Percentiles rank a stretch among this genome's conserved stretches.
phyloP scores from a whole-genome alignment of 139 green algal species.

The Chlamydomonas incerta region DNA sequence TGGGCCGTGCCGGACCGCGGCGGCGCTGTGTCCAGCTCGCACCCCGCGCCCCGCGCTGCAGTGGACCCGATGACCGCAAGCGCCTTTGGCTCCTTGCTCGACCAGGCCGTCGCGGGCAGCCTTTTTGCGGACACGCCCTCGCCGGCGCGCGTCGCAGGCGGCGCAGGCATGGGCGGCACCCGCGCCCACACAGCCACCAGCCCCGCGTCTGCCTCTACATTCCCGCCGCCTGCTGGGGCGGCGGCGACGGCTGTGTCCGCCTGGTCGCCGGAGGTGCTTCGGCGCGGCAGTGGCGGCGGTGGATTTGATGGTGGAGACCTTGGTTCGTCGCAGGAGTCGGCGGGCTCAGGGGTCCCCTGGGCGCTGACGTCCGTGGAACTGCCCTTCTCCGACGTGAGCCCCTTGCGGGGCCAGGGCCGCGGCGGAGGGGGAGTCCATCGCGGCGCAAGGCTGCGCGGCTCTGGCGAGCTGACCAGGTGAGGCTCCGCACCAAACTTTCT shows the following conservation, averaged over 20 bases:
- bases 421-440: not conserved
- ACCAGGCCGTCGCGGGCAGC: not conserved
- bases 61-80: too few species aligned
- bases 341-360: too few species aligned
- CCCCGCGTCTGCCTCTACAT: not conserved
- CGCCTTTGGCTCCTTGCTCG: slow-evolving; percentile 2
- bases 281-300: not conserved
- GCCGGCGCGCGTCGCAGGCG: not conserved
- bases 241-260: too few species aligned
- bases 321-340: not conserved
- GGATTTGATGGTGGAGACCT: too few species aligned
- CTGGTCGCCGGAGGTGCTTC: too few species aligned
- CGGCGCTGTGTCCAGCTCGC: too few species aligned
- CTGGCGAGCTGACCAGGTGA: not conserved
- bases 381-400: not conserved
- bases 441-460: not conserved
- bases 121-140: slow-evolving; percentile 26
- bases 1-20: too few species aligned
- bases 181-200: too few species aligned
- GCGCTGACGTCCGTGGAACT: too few species aligned
- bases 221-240: too few species aligned
- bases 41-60: too few species aligned
- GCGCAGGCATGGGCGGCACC: too few species aligned
- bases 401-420: not conserved
- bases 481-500: not conserved